These are phyloP conservation scores for Zygoascus meyerae DNA, from an alignment of 1,139 yeast genomes.

Conservation along the genomic window DNA sequence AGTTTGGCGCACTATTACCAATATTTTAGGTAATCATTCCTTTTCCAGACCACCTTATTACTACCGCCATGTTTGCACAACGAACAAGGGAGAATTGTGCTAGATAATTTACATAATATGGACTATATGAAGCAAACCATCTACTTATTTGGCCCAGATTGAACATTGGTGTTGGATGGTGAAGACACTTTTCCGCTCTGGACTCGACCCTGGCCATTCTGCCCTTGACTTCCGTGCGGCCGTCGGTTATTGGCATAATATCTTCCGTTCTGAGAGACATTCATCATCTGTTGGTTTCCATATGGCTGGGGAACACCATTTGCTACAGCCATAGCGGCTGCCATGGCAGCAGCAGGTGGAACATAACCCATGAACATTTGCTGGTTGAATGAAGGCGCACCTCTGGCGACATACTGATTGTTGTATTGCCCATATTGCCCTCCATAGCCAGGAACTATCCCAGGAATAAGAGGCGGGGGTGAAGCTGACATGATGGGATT, in stretches of 20 bases:
- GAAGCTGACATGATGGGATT: slow-evolving; percentile 23
- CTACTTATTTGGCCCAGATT: too few species aligned
- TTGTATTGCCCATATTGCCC: slow-evolving; percentile 20
- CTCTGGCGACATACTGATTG: slow-evolving; percentile 21
- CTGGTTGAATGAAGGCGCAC: slow-evolving; percentile 8
- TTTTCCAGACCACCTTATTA: too few species aligned
- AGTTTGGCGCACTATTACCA: too few species aligned
- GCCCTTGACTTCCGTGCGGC: too few species aligned
- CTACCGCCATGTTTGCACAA: too few species aligned
- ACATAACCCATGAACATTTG: slow-evolving; percentile 10
- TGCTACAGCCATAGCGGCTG: slow-evolving; percentile 4
- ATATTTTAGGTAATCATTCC: too few species aligned
- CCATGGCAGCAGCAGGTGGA: slow-evolving; percentile 7
- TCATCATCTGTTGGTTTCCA: slow-evolving; percentile 3
- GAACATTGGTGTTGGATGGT: too few species aligned
- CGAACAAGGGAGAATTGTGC: too few species aligned
- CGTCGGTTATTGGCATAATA: neutral
- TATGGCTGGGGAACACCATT: slow-evolving; percentile 5
- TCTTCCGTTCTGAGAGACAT: neutral
- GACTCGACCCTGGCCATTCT: too few species aligned
- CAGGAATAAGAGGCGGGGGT: slow-evolving; percentile 25
- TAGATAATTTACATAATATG: too few species aligned
- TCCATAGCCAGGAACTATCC: slow-evolving; percentile 23
- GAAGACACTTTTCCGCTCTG: too few species aligned
- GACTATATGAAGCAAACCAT: too few species aligned